A percentile compares a stretch with the other conserved stretches of the same genome.
Conservation (phyloP, 768 basidiomycete genomes). For the Collybia sordida region DNA sequence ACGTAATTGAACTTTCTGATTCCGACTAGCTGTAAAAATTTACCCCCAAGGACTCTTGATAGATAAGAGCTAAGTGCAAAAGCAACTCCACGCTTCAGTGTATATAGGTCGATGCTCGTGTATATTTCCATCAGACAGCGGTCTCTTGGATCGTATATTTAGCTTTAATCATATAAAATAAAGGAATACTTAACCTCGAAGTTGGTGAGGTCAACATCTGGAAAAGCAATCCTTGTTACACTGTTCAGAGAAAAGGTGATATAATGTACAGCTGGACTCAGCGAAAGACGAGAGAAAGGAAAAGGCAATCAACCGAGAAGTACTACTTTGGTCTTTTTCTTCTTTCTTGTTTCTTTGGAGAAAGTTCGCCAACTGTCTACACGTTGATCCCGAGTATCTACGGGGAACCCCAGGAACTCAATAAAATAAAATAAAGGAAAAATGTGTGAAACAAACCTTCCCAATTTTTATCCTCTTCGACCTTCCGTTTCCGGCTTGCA, state of each 20-base stretch:
- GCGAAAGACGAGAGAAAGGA: neutral
- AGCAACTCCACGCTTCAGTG: neutral
- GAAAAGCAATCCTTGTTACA: conserved; percentile 11
- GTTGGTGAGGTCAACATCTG: conserved; percentile 6
- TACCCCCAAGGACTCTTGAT: neutral
- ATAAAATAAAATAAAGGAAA: neutral
- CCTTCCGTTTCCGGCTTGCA: conserved; percentile 75
- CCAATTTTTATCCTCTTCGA: conserved; percentile 85
- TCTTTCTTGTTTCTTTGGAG: conserved; percentile 68
- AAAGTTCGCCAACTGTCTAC: conserved; percentile 87
- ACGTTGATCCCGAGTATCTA: conserved; percentile 76
- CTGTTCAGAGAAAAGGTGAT: conserved; percentile 9
- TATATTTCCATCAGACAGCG: neutral
- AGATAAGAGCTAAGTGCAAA: neutral
- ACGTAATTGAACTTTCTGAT: conserved; percentile 62
- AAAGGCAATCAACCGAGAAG: conserved; percentile 57
- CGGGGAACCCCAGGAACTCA: neutral
- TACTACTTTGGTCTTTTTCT: conserved; percentile 72
- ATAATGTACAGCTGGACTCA: conserved; percentile 21
- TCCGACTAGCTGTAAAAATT: conserved; percentile 31
- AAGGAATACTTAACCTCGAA: conserved; percentile 13
- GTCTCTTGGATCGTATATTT: conserved; percentile 10
- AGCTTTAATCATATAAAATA: conserved; percentile 5
- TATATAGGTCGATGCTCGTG: too few species aligned
- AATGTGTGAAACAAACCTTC: conserved; percentile 57